Base-by-base conservation (phyloP, 805 yeast species). In the Metschnikowia santaceciliae region DNA sequence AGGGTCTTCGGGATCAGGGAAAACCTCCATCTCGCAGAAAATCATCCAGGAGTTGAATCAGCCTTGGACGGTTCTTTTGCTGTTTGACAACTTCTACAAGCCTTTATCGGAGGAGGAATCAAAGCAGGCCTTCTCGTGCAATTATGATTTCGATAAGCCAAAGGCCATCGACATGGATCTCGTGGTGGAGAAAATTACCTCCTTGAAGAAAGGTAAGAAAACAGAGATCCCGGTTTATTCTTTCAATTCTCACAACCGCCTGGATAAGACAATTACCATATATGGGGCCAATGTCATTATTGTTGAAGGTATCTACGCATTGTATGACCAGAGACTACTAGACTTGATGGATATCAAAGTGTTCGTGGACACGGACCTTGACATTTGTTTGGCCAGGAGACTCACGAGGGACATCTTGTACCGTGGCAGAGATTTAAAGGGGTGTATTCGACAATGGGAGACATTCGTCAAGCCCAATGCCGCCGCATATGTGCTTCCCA, bases 231-330 rank as follows among this genome's bases (percentile, higher is more conserved):
- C 78, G 1, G 71, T 71, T 10, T 74, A 74, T 54, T 94, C 60
- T 84, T 97, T 22, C 78, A 82, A 39, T 78, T 84, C 68, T 77
- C 97, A 51, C 85, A 89, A 71, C 68, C 74, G 54, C 63, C 82
- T 92, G 1, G 80, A 76, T 38, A 82, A 85, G 61, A 75, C 76
- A n/a, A 73, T 84, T 45, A 83, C 91, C 3, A 82, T 94, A 17
- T 91, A 90, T 62, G 98, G 97, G 1, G 97, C 97, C 14, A 90
- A 90, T 64, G 96, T 94, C 19, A 87, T 94, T 48, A 86, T 94
- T 5, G 72, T 94, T 36, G 99, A 94, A 67, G 99, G 99, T 1
- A 83, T 94, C 3, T 89, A 88, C 64, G 90, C 96, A 0, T 68
- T 94, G 41, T 82, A 84, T 54, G 90, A 86, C 63, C 75, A 77